Conservation (phyloP, 2,329 filamentous ascomycete genomes). For the Phymatotrichopsis omnivora region DNA sequence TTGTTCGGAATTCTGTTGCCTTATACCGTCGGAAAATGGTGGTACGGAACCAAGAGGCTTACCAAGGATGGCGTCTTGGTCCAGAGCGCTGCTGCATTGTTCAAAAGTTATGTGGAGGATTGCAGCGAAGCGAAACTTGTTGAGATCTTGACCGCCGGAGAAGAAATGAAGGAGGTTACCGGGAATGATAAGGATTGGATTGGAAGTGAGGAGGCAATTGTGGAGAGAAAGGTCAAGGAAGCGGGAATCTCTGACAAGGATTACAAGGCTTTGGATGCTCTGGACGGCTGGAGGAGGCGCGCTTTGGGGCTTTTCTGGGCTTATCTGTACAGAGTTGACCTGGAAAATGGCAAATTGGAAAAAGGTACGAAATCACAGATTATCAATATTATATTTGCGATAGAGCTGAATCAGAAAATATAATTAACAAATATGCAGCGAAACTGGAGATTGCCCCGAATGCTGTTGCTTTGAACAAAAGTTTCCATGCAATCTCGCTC, state of each 20-base stretch:
- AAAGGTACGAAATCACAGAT: constrained; percentile 22
- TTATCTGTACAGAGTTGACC: constrained; percentile 78
- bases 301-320: constrained; percentile 86
- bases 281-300: constrained; percentile 67
- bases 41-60: constrained; percentile 89
- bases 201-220: constrained; percentile 28
- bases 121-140: constrained; percentile 73
- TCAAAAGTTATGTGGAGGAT: constrained; percentile 81
- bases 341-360: constrained; percentile 52
- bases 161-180: constrained; percentile 70
- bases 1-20: constrained; percentile 84
- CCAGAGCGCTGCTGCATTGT: constrained; percentile 87
- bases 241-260: constrained; percentile 28
- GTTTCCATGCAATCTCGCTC: constrained; percentile 76
- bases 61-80: constrained; percentile 91
- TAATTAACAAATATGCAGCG: constrained; percentile 40
- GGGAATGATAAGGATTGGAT: constrained; percentile 34
- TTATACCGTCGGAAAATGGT: constrained; percentile 92
- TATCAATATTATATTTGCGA: no score
- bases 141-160: constrained; percentile 68
- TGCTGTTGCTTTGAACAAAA: constrained; percentile 72
- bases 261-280: constrained; percentile 48
- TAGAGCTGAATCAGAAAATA: neutral
- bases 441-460: constrained; percentile 86
- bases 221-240: constrained; percentile 29